These are phyloP conservation scores for Mimosa bimucronata DNA, from an alignment of 306 rosid species.

Conservation along the genomic window DNA sequence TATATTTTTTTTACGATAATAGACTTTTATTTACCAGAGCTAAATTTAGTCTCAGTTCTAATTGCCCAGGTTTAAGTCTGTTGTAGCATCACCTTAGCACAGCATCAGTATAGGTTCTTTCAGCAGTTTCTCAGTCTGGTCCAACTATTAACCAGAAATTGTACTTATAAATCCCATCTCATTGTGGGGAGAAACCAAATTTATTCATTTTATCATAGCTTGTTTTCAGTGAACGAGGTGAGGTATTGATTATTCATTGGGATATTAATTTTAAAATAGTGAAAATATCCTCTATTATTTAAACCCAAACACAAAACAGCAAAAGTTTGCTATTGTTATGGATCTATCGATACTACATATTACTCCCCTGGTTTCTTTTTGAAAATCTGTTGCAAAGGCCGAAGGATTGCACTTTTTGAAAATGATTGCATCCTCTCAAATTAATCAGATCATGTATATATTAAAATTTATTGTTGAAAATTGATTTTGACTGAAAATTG, in stretches of 20 bases:
- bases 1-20: neutral
- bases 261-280: neutral
- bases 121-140: slow-evolving; percentile 1
- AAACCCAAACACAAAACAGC: neutral
- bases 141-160: neutral
- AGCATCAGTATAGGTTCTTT: neutral
- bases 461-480: too few relatives aligned
- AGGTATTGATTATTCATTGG: neutral
- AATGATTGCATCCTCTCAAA: too few relatives aligned
- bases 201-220: neutral
- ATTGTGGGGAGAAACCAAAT: neutral
- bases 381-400: too few relatives aligned
- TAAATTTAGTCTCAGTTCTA: neutral
- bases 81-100: neutral
- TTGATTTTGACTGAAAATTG: too few relatives aligned
- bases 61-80: too few relatives aligned
- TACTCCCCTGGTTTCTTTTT: too few relatives aligned
- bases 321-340: neutral
- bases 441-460: too few relatives aligned
- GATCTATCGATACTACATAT: neutral
- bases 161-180: neutral
- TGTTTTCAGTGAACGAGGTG: neutral
- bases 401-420: too few relatives aligned
- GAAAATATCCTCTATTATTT: neutral
- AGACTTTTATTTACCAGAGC: neutral